Base-by-base conservation (phyloP, 1,284 basidiomycete species). In the Ustilago vetiveriae region DNA sequence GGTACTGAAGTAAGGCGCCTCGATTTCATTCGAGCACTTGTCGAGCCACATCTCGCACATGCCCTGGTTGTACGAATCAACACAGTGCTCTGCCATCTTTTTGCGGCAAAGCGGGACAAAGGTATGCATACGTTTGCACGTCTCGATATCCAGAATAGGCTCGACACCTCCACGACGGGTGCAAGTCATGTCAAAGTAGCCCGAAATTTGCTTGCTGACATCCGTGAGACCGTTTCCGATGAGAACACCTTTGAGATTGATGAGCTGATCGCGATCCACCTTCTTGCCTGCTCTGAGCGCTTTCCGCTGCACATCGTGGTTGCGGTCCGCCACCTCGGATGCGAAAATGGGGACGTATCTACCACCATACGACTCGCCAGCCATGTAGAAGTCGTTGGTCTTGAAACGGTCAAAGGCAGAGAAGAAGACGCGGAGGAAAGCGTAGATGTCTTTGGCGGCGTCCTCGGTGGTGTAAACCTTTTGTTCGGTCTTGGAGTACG, bases 321-420 rank as follows among this genome's bases (percentile, higher is more conserved):
- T 94, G 66, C 90, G 88, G 81, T 94, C 92, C 39, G 89, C 88
- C 0, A 94, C 87, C 16, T 88, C 87, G 2, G 90, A 85, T 0
- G 92, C 92, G 67, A 92, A 94, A 6, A 92, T 84, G 0, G 92
- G 92, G 8, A 94, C 85, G 82, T 92, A 93, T 21, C 91, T 88
- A 4, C 92, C 92, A 58, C 73, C 80, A 78, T 56, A 85, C 81
- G 50, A 57, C 41, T 79, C 77, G 10, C 70, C 77, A 11, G 77
- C 57, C 51, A 78, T 59, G 48, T 69, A 57, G 21, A 79, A 77
- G 46, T 78, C 76, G 53, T 77, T 76, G 33, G 32, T 70, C 41
- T 68, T 71, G 68, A 79, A 77, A 17, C 64, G 47, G 36, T 77
- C 65, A 55, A 83, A 83, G 9, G 77, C 74, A 17, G 71, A 62